A percentile compares a stretch with the other conserved stretches of the same genome.
Conservation (phyloP, 1,139 yeast genomes). For the Pichia sp. region DNA sequence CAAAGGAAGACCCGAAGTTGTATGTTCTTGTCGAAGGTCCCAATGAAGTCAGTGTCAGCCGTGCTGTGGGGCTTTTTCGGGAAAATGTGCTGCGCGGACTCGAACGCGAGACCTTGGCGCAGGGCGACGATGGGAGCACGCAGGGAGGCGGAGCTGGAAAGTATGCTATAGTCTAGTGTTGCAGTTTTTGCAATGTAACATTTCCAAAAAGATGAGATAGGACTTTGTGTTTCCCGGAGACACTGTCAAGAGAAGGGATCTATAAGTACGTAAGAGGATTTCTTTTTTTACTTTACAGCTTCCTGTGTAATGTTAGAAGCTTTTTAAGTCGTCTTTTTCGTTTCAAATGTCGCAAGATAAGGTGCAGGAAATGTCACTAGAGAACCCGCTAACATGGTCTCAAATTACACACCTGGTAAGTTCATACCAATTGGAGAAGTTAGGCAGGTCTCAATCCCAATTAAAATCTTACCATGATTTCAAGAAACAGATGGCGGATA, state of each 20-base stretch:
- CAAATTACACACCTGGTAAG: slow-evolving; percentile 13
- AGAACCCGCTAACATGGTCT: slow-evolving; percentile 21
- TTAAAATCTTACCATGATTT: slow-evolving; percentile 23
- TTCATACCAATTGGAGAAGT: slow-evolving; percentile 12
- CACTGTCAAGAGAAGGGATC: too few relatives aligned
- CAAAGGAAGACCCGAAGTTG: slow-evolving; percentile 65
- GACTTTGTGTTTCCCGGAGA: too few relatives aligned
- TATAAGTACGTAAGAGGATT: too few relatives aligned
- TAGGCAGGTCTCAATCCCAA: slow-evolving; percentile 26
- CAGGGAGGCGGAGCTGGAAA: neutral
- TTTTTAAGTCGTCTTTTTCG: too few relatives aligned
- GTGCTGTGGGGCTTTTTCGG: slow-evolving; percentile 64
- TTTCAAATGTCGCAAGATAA: neutral
- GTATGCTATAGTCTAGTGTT: slow-evolving; percentile 7
- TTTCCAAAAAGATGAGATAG: neutral
- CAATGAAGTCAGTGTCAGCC: slow-evolving; percentile 56
- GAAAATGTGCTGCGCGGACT: slow-evolving; percentile 60
- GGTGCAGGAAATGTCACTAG: slow-evolving; percentile 2
- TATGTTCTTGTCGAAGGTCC: slow-evolving; percentile 78
- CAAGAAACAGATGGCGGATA: slow-evolving; percentile 20
- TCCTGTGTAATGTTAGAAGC: neutral
- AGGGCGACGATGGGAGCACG: neutral
- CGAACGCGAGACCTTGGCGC: slow-evolving; percentile 7
- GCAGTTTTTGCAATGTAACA: neutral
- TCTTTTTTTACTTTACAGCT: neutral